These are phyloP conservation scores for Tremellales sp. DNA, from an alignment of 1,284 basidiomycete genomes.

Conservation along the genomic window DNA sequence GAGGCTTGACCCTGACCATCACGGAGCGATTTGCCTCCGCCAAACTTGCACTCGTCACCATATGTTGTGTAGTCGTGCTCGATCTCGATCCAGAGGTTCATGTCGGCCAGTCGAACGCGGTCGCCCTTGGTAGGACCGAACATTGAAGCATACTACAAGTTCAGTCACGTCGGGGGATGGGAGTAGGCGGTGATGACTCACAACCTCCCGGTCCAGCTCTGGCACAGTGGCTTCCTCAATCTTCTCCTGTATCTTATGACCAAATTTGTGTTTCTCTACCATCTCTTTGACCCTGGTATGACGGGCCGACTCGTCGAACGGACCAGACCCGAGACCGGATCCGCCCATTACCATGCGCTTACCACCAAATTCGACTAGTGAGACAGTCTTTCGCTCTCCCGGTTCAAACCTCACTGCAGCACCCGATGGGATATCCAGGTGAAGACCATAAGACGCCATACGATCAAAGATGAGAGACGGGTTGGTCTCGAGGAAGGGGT, in stretches of 20 bases:
- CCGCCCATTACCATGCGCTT: conserved; percentile 71
- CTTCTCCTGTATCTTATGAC: conserved; percentile 37
- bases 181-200: conserved; percentile 22
- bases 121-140: conserved; percentile 94
- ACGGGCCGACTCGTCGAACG: conserved; percentile 32
- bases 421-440: conserved; percentile 81
- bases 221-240: conserved; percentile 23
- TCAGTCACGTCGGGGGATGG: background rate
- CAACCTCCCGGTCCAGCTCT: conserved; percentile 47
- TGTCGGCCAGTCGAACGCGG: conserved; percentile 81
- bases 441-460: conserved; percentile 68
- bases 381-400: conserved; percentile 79
- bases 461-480: conserved; percentile 78
- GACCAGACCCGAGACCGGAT: conserved; percentile 66
- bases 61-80: conserved; percentile 69
- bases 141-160: conserved; percentile 70
- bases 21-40: conserved; percentile 92
- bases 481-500: conserved; percentile 90
- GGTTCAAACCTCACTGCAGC: conserved; percentile 97
- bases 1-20: conserved; percentile 96
- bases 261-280: conserved; percentile 38
- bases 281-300: conserved; percentile 16
- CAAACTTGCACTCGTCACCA: conserved; percentile 96
- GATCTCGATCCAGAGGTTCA: conserved; percentile 85
- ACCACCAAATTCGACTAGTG: conserved; percentile 76